A percentile compares a stretch with the other conserved stretches of the same genome.
These are phyloP conservation scores for Melanogaster broomeanus DNA, from an alignment of 768 basidiomycete genomes.

Conservation along the genomic window DNA sequence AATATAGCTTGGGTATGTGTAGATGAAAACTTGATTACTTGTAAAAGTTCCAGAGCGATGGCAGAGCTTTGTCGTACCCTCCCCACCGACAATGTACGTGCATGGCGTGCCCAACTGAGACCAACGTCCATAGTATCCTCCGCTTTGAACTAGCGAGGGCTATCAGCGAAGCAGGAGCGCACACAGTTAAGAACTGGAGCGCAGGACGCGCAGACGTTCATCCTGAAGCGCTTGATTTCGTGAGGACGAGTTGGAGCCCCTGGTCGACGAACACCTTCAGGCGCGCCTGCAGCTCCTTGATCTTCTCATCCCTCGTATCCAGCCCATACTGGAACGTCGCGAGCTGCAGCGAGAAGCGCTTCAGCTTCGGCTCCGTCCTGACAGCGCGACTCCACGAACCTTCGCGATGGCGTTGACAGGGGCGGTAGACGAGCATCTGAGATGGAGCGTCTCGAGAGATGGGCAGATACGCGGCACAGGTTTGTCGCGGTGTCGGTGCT, in stretches of 20 bases:
- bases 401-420: slow-evolving; percentile 22
- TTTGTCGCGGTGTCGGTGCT: background rate
- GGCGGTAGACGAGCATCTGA: slow-evolving; percentile 26
- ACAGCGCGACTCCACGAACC: slow-evolving; percentile 27
- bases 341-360: slow-evolving; percentile 25
- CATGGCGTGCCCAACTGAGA: no score
- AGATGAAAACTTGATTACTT: no score
- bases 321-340: slow-evolving; percentile 30
- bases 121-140: no score
- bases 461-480: slow-evolving; percentile 19
- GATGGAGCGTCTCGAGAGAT: slow-evolving; percentile 20
- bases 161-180: no score
- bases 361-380: slow-evolving; percentile 9
- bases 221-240: slow-evolving; percentile 20
- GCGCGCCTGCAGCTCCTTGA: slow-evolving; percentile 12
- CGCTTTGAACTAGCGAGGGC: no score
- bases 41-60: no score
- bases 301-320: slow-evolving; percentile 30
- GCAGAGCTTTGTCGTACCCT: no score
- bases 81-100: no score
- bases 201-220: background rate
- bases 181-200: no score
- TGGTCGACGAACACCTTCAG: slow-evolving; percentile 20
- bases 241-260: slow-evolving; percentile 22
- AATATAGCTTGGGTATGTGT: no score